A percentile compares a stretch with the other conserved stretches of the same genome.
These are phyloP conservation scores for Corchorus capsularis DNA, from an alignment of 345 rosid genomes.

Conservation along the genomic window DNA sequence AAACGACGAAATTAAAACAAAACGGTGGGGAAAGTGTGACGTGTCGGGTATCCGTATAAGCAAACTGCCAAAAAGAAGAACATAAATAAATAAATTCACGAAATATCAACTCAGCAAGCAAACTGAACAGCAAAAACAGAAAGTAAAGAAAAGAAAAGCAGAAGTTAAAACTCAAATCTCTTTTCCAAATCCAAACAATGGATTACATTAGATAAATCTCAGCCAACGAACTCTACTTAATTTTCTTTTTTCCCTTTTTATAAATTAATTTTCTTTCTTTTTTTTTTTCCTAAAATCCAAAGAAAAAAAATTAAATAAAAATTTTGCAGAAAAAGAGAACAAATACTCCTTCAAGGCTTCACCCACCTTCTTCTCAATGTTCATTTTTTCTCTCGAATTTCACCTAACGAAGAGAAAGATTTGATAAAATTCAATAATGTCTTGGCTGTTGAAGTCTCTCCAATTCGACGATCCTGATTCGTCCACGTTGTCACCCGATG, in stretches of 20 bases:
- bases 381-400: neutral
- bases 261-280: neutral
- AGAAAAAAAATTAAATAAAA: neutral
- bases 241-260: too few species aligned
- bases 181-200: too few species aligned
- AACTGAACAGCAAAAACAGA: too few species aligned
- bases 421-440: constrained; percentile 34
- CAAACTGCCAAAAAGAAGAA: neutral
- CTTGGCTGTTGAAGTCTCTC: constrained; percentile 60
- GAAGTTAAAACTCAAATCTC: neutral
- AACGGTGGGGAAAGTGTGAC: too few species aligned
- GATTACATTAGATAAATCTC: too few species aligned
- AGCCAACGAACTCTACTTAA: neutral
- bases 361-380: neutral
- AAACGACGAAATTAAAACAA: too few species aligned
- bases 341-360: too few species aligned
- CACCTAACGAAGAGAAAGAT: neutral
- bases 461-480: constrained; percentile 35
- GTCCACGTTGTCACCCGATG: constrained; percentile 22
- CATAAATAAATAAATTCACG: neutral
- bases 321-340: neutral
- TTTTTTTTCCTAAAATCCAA: neutral
- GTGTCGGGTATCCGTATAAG: neutral
- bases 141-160: neutral
- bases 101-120: too few species aligned